Evolutionary conservation across 371 early-diverging fungal species (phyloP).

Genomic region (Fennellomyces sp.): DNA sequence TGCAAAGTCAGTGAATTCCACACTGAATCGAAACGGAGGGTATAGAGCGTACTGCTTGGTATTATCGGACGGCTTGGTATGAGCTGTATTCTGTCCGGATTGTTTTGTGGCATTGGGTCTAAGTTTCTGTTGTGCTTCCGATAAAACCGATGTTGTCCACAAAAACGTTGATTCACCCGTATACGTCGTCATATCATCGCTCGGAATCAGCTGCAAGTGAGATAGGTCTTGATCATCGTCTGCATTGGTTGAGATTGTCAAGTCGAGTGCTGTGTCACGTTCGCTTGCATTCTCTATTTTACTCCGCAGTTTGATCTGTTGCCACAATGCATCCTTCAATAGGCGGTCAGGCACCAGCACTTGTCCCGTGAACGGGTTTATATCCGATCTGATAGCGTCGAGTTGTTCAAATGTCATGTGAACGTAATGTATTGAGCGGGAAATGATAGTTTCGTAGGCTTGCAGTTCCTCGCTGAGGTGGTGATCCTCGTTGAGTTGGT

Average conservation of each 20-base stretch:
- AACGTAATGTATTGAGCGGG: constrained; percentile 50
- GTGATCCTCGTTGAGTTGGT: neutral
- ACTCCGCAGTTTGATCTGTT: constrained; percentile 49
- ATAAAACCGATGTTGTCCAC: neutral
- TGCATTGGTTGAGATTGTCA: constrained; percentile 16
- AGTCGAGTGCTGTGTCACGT: constrained; percentile 34
- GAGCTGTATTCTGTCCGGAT: neutral
- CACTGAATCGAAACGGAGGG: constrained; percentile 63
- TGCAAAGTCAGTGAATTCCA: constrained; percentile 49
- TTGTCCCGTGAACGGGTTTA: constrained; percentile 42
- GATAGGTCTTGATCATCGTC: constrained; percentile 1
- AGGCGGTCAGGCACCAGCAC: constrained; percentile 33
- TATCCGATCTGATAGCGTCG: constrained; percentile 40
- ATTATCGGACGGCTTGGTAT: neutral
- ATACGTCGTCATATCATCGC: constrained; percentile 57
- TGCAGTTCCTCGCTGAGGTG: constrained; percentile 18
- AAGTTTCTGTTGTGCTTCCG: neutral
- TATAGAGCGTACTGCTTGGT: constrained; percentile 36
- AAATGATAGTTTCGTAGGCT: constrained; percentile 31
- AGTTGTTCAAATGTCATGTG: constrained; percentile 65
- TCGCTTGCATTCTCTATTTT: constrained; percentile 49
- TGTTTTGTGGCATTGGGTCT: neutral
- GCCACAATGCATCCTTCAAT: constrained; percentile 59
- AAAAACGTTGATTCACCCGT: constrained; percentile 36
- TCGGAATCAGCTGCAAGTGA: constrained; percentile 38